Base-by-base conservation (phyloP, 2,329 filamentous ascomycete species). In the Bipolaris sorokiniana region DNA sequence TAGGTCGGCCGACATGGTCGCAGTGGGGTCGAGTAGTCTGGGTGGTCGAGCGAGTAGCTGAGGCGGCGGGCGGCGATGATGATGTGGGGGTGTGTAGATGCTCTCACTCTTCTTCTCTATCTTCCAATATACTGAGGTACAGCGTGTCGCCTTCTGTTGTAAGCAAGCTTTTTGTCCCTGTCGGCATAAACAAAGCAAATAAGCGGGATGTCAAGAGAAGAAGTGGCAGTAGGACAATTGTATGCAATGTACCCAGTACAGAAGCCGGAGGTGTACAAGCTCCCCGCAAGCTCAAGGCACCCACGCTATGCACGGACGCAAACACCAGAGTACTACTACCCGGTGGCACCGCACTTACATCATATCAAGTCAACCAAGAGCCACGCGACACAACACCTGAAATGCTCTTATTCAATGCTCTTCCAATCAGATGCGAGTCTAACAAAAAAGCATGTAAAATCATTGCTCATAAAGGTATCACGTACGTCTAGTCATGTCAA, bases 1-100 rank as follows among this genome's bases (percentile, higher is more conserved):
- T n/a, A 74, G 59, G n/a, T 74, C 72, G 41, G 61, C 62, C 36
- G 73, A 59, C 73, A 76, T 76, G 15, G 49, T 60, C 46, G 40
- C 47, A 56, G 38, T 23, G 48, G 40, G 48, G 46, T 51, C 13
- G 51, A 51, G 44, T 20, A 26, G 44, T 49, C 50, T 42, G 20
- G 18, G 20, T 56, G 37, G 49, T 51, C 42, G 50, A 58, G 46
- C 42, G 41, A 45, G 48, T 23, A 28, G 54, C 33, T 48, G 44
- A 56, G 55, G 50, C 57, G 57, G 51, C 56, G 49, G 56, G 47
- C 56, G 58, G 56, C 48, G 59, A 58, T 61, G 59, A 58, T 61
- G 61, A 55, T 51, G 63, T 62, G 65, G 61, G 61, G 65, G 66
- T 66, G 62, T 31, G 9, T 38, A 22, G 26, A 48, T 45, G 48